Evolutionary conservation across 192 early-diverging fungal genomes (phyloP).

Genomic region (Backusella liffmaniae): DNA sequence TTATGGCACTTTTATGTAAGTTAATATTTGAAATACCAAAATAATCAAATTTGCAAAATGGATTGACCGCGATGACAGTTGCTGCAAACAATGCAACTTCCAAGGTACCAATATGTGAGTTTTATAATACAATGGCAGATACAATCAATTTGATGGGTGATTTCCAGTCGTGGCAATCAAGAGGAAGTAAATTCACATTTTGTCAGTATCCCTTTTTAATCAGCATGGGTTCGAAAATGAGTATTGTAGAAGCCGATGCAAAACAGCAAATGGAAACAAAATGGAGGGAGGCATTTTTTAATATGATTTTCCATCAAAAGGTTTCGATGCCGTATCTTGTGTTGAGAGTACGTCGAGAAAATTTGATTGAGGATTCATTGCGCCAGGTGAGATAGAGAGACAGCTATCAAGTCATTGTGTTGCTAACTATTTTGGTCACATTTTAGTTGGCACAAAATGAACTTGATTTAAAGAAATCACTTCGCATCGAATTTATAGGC

Average conservation of each 20-base stretch:
- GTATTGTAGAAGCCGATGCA: slow-evolving; percentile 76
- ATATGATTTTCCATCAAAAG: slow-evolving; percentile 53
- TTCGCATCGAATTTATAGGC: slow-evolving; percentile 88
- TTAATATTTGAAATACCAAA: not conserved
- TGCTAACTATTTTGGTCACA: not conserved
- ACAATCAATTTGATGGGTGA: slow-evolving; percentile 69
- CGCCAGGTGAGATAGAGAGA: slow-evolving; percentile 46
- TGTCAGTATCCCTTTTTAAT: slow-evolving; percentile 84
- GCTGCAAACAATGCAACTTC: slow-evolving; percentile 70
- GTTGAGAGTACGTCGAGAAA: slow-evolving; percentile 59
- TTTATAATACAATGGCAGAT: slow-evolving; percentile 84
- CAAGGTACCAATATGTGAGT: slow-evolving; percentile 67
- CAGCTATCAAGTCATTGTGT: not conserved
- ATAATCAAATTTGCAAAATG: not conserved
- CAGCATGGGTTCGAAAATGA: slow-evolving; percentile 72
- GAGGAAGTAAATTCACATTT: slow-evolving; percentile 68
- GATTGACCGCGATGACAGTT: slow-evolving; percentile 35
- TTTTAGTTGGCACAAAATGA: slow-evolving; percentile 66
- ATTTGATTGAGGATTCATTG: slow-evolving; percentile 74
- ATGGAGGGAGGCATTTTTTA: slow-evolving; percentile 63
- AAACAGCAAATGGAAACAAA: slow-evolving; percentile 76
- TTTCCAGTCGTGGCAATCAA: slow-evolving; percentile 73
- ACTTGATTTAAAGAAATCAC: slow-evolving; percentile 87
- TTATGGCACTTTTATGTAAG: slow-evolving; percentile 87
- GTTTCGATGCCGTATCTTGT: slow-evolving; percentile 55